Percentiles rank a stretch among this genome's conserved stretches.
Conservation (phyloP, 83 land plant genomes). For the Picea mariana region DNA sequence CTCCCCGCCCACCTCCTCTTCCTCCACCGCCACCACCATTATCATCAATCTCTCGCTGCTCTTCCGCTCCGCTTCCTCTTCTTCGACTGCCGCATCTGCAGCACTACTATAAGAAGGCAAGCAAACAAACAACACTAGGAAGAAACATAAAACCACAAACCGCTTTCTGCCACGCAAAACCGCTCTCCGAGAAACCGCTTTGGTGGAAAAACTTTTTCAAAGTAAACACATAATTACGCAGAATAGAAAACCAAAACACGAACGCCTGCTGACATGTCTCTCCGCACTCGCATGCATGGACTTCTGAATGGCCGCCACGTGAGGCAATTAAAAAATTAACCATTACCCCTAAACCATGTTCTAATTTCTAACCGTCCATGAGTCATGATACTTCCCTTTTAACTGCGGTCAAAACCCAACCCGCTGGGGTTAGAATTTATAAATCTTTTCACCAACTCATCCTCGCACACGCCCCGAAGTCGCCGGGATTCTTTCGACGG, state of each 20-base stretch:
- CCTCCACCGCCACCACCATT: constrained; percentile 6
- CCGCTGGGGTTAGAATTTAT: background rate
- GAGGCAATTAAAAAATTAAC: background rate
- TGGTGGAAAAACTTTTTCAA: too few species aligned
- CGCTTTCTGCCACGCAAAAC: constrained; percentile 8
- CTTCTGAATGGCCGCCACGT: constrained; percentile 19
- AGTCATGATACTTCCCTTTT: background rate
- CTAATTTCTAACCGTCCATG: background rate
- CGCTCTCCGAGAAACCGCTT: background rate
- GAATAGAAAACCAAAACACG: background rate
- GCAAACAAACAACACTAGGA: constrained; percentile 17
- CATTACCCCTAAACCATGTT: background rate
- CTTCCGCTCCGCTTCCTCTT: background rate
- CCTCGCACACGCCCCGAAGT: background rate
- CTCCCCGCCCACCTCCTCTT: constrained; percentile 11
- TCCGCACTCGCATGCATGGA: constrained; percentile 22
- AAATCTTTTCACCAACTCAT: constrained; percentile 1
- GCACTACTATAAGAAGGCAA: constrained; percentile 19
- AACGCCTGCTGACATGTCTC: constrained; percentile 15
- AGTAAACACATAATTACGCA: background rate
- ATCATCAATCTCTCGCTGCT: background rate
- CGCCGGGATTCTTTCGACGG: constrained; percentile 1
- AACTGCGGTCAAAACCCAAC: background rate
- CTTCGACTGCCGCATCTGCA: background rate
- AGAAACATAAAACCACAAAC: constrained; percentile 8